Base-by-base conservation (phyloP, 2,329 filamentous ascomycete species). In the Neonectria faginata region DNA sequence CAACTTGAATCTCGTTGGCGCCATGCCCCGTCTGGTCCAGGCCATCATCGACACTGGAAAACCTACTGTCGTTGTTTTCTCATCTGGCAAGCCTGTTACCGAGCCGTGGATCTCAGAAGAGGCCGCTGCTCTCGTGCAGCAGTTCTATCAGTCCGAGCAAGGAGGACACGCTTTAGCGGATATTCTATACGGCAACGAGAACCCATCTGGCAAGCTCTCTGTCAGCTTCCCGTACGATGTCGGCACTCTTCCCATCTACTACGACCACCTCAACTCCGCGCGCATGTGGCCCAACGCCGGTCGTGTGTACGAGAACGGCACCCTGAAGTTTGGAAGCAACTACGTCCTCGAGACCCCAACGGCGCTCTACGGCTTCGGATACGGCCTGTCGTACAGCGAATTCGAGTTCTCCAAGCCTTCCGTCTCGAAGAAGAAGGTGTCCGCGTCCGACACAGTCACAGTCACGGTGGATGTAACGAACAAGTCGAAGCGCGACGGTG, bases 101-200 rank as follows among this genome's bases (percentile, higher is more conserved):
- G 90, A 92, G 75, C 84, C 88, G 5, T 93, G 91, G 91, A 90
- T 93, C 74, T 88, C 88, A 0, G 82, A 86, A 33, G 83, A 84
- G 27, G 89, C 91, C 0, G 82, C 88, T 0, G 90, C 89, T 0
- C 83, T 93, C 0, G 80, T 93, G 0, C 91, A 93, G 74, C 90
- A 92, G 76, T 93, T 93, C 78, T 93, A 93, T 71, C 89, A 89
- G 7, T 89, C 88, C 0, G 89, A 92, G 71, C 82, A 92, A 78
- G 89, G 89, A 25, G 89, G 90, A 0, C 80, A 88, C 63, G 89
- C 89, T 1, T 82, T 92, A 1, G 89, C 90, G 0, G 88, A 91
- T 66, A 81, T 92, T 31, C 81, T 92, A 2, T 90, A 88, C 70
- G 90, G 90, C 27, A 81, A 87, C 59, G 84, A 86, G 57, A 91